A percentile compares a stretch with the other conserved stretches of the same genome.
Evolutionary conservation across 108 stramenopile genomes (phyloP).

Genomic region (Nitzschia sp.): DNA sequence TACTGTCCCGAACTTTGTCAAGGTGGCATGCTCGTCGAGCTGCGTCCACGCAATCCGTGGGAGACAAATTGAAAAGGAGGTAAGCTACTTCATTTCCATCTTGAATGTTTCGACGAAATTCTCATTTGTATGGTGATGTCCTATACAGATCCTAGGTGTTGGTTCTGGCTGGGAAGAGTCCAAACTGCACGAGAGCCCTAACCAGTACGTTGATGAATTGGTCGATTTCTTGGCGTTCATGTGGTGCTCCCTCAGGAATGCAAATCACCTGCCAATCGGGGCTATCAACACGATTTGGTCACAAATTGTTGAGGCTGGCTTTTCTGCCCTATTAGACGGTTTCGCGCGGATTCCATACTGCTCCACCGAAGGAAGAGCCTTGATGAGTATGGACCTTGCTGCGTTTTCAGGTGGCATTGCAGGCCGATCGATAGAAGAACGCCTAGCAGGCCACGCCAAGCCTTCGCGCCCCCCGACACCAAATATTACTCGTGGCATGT

Average conservation of each 20-base stretch:
- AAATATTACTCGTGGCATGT: conserved; percentile 38
- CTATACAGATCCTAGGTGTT: conserved; percentile 43
- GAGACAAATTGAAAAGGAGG: conserved; percentile 39
- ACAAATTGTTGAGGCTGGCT: conserved; percentile 54
- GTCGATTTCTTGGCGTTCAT: conserved; percentile 57
- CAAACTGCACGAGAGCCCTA: conserved; percentile 65
- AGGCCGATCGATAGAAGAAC: conserved; percentile 40
- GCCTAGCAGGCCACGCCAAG: conserved; percentile 39
- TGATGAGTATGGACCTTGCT: conserved; percentile 96
- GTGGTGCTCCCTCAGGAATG: conserved; percentile 32
- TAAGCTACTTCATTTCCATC: conserved; percentile 16
- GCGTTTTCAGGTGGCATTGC: conserved; percentile 56
- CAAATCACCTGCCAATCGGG: conserved; percentile 29
- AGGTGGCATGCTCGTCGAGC: conserved; percentile 31
- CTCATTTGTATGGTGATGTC: background rate
- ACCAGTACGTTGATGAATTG: conserved; percentile 77
- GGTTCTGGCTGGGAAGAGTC: conserved; percentile 68
- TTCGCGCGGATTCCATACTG: conserved; percentile 78
- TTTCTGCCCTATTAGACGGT: conserved; percentile 75
- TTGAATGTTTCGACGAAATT: background rate
- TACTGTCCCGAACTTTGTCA: conserved; percentile 36
- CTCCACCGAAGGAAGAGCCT: conserved; percentile 88
- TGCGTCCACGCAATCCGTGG: conserved; percentile 43
- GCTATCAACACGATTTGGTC: conserved; percentile 54
- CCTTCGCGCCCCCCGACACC: conserved; percentile 32